Evolutionary conservation across 306 rosid species (phyloP), one percentile per base, ranked within the genome.

Genomic region (Alnus rubra): DNA sequence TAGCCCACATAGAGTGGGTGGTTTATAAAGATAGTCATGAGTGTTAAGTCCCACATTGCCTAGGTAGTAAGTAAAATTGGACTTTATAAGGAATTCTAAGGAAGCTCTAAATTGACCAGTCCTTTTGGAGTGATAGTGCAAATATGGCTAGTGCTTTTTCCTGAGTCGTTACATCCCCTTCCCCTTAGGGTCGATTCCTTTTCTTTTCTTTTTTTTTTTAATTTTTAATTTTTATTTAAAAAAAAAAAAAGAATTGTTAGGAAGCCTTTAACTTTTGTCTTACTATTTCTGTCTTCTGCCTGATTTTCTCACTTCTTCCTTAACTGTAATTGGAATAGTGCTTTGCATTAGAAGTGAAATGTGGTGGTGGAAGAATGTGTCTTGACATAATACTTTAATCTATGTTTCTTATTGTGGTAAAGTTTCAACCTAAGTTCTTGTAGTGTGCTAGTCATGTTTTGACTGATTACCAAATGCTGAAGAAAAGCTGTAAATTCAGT

Each of bases 251-350:
- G 35, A 65, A 23, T 65, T 35, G 19, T 37, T 65, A 31, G 31
- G 69, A 62, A 30, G 69, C 69, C 42, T 31, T 11, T 62, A 31
- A 62, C 16, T 33, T 60, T 30, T 33, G 12, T 62, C 18, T 31
- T 31, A 31, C 15, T 31, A 37, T 62, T 62, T 30, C 4, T 4
- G 31, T 62, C 42, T 62, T 62, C 16, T 7, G 13, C 39, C 13
- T 4, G 14, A 14, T 62, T 62, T 33, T 62, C 68, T 62, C 42
- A 31, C 31, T 75, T 82, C 53, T 83, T 3, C 3, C 28, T 69
- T 9, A 12, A 33, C 35, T 44, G 64, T 23, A 78, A 70, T 71
- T 64, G 23, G 73, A 58, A 62, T 51, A 74, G 71, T 58, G 62
- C 79, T 64, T 35, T 76, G 33, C 18, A 39, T 74, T 44, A 11